Evolutionary conservation across 495 filamentous ascomycete genomes (phyloP), one percentile per base, ranked within the genome.

Genomic region (Parachaetomium inaequale): DNA sequence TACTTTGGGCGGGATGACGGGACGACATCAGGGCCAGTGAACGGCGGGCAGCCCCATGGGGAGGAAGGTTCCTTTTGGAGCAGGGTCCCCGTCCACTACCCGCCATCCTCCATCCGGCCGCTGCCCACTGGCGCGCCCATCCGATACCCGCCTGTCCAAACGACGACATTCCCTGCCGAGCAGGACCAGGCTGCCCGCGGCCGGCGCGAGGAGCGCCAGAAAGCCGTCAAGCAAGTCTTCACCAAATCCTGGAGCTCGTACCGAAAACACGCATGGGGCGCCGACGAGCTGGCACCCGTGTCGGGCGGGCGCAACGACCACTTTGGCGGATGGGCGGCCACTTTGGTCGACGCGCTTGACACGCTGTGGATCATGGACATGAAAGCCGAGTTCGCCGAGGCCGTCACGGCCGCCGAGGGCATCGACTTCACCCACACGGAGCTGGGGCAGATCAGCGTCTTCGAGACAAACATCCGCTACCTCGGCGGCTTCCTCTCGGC

Each of bases 301-400:
- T 80, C 78, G 17, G 82, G 81, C 12, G 68, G 69, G 15, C 78
- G 70, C 17, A 74, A 72, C 5, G 71, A 92, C 66, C 84, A 87
- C 0, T 93, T 42, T 29, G 88, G 84, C 64, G 89, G 88, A 21
- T 95, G 92, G 91, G 90, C 86, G 10, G 92, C 91, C 7, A 95
- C 92, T 2, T 69, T 94, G 63, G 90, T 96, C 1, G 92, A 96
- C 79, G 72, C 86, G n/a, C 75, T 95, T 54, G 92, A 96, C 72
- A 91, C 91, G 0, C 72, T 96, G 17, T 94, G 90, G 90, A 91
- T 96, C 59, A 92, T 95, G 91, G 89, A 80, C 23, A 66, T 95
- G 72, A 83, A 85, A 69, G 80, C 88, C n/a, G 91, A 95, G 53
- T 96, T 95, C 71, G 80, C 86, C 55, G 84, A 87, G 58, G 92